Base-by-base conservation (phyloP, 768 basidiomycete species). In the Panaeolus cyanescens region DNA sequence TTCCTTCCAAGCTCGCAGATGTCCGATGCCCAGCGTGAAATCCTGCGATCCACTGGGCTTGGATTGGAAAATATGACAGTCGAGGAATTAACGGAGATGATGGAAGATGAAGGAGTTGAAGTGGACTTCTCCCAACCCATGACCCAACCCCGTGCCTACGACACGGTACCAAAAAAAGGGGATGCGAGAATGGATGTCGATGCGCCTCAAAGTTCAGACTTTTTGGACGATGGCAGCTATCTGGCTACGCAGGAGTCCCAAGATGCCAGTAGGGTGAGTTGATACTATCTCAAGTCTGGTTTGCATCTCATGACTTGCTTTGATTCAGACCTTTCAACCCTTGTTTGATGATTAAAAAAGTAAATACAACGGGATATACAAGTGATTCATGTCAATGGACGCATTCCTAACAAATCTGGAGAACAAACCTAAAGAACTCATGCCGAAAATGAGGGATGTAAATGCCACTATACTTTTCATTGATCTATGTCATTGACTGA, bases 51-150 rank as follows among this genome's bases (percentile, higher is more conserved):
- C 28, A 85, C 87, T 1, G 90, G 90, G 4, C 74, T 93, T 30
- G 89, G 87, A 2, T 77, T 88, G 22, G 89, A 91, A 66, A 68
- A 80, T 62, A 90, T 92, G 90, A 76, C 80, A 60, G 79, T 72
- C 5, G 80, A 85, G 22, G 89, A 91, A 68, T 72, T 92, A 33
- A 79, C 75, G 20, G 85, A 81, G 25, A 79, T 89, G 77, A 71
- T 89, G 19, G 84, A 85, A 57, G 86, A 78, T 28, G 85, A 87
- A 2, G 86, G 81, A 10, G 84, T 84, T 62, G 87, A 89, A 66
- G 82, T 83, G 3, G 75, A 73, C 20, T 79, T 77, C 59, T 75
- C 75, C 1, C 75, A 78, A 59, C 62, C 58, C n/a, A 50, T 50
- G 45, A 50, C 45, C 15, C 45, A 50, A 28, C 45, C 45, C 22